Conservation (phyloP, 805 yeast genomes). For the Candida ponderosae region DNA sequence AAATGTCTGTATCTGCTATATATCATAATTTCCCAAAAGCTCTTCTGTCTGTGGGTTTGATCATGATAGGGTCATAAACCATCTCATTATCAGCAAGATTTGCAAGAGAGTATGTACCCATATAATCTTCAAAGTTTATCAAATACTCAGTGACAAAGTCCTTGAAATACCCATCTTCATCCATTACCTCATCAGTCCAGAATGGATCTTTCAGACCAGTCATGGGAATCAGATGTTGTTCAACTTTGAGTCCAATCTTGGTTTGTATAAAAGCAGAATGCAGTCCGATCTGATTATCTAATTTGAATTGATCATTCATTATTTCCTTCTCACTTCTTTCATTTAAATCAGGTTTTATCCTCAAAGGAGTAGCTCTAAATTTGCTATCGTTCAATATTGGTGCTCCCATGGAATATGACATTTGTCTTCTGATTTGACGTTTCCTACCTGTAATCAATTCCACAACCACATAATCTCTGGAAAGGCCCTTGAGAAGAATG, state of each 20-base stretch:
- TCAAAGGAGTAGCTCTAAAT: constrained; percentile 15
- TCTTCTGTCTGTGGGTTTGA: too few relatives aligned
- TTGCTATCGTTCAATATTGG: constrained; percentile 25
- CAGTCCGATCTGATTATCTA: constrained; percentile 23
- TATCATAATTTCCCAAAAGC: too few relatives aligned
- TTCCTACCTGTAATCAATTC: constrained; percentile 31
- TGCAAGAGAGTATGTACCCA: neutral
- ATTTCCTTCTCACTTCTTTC: neutral
- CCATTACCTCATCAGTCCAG: constrained; percentile 20
- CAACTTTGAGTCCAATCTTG: constrained; percentile 21
- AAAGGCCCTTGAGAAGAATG: constrained; percentile 1
- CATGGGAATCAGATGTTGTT: constrained; percentile 21
- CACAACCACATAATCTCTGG: constrained; percentile 15
- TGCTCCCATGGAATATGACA: constrained; percentile 11
- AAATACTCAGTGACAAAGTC: constrained; percentile 13
- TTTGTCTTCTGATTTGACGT: constrained; percentile 31
- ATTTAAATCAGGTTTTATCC: constrained; percentile 1
- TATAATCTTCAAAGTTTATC: constrained; percentile 12
- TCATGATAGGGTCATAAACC: too few relatives aligned
- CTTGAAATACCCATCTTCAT: constrained; percentile 18
- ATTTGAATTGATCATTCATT: neutral
- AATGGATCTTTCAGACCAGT: constrained; percentile 8
- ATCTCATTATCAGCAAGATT: neutral
- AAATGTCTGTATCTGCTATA: too few relatives aligned
- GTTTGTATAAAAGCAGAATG: constrained; percentile 29